Evolutionary conservation across 768 basidiomycete genomes (phyloP), one percentile per base, ranked within the genome.

Genomic region (Lactarius hatsudake): DNA sequence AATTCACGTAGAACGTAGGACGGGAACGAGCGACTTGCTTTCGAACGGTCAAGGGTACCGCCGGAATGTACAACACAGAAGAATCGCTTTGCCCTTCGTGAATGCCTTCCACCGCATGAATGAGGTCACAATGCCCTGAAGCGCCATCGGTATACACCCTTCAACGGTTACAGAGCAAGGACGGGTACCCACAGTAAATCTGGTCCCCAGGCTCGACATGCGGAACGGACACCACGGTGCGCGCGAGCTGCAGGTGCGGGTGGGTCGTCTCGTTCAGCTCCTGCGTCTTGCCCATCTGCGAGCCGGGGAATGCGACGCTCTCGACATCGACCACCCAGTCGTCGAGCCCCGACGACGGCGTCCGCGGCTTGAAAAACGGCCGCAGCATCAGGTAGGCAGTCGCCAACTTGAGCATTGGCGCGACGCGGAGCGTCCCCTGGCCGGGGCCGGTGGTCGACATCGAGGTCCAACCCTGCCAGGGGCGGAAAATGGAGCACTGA

Each of bases 51-150:
- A 83, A 77, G 0, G 89, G 90, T 12, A 88, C 85, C 7, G 90
- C 85, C 1, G 87, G 86, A 60, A 92, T 92, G 69, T 93, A 93
- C 85, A 92, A 89, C 56, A 91, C 90, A 64, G 85, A 83, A 30
- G 87, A 88, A 70, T 87, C 86, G 51, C 72, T 78, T 1, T 74
- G 73, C 4, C 88, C 87, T 0, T 75, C 80, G 73, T 89, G 87
- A 63, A 84, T 80, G 53, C 69, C 56, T 70, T 83, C 82, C 38
- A 84, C 81, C 5, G 81, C 78, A 68, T 84, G 82, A 9, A 84
- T 72, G 20, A 81, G 72, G 63, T 84, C 82, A 53, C 70, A 71
- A 54, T 78, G 75, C 76, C 77, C 67, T 72, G 59, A 3, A 32
- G 26, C 23, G 30, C 17, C 30, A n/a, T 62, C 45, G 13, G 18